Evolutionary conservation across 2,329 filamentous ascomycete genomes (phyloP), one percentile per base, ranked within the genome.

Genomic region (Fusarium sp.): DNA sequence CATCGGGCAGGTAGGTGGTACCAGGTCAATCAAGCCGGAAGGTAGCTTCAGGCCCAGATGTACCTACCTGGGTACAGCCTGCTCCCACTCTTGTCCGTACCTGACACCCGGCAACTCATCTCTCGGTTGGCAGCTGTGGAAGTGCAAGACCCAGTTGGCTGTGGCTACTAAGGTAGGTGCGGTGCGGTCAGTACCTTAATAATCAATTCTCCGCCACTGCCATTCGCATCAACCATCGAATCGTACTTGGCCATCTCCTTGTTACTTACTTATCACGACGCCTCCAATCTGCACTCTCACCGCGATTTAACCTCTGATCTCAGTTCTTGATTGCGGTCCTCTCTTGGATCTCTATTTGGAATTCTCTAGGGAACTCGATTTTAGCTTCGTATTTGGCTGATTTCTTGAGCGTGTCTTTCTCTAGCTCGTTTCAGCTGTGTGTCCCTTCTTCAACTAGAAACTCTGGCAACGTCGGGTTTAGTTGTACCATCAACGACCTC

Each of bases 401-500:
- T 30, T 27, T 18, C n/a, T 34, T 30, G 18, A 43, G 39, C 30
- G 37, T 41, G 50, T 64, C 57, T 32, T 35, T 60, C 39, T 41
- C 57, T 50, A 45, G 41, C 50, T 73, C 45, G 35, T 61, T 61
- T 64, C 56, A 59, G 34, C 39, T 62, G 56, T 41, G 23, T 41
- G 23, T 50, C 45, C 41, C 16, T 39, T 25, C 35, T 39, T 34
- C 35, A 25, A 64, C 39, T 48, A 32, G 43, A 52, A 27, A 27
- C 34, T 39, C 30, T 37, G 20, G 34, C 60, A 54, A 63, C 34
- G 34, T 48, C 32, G 27, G n/a, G 27, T 63, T 30, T 43, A 23
- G 23, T 48, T 41, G 45, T 37, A 32, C 56, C 64, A 30, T 64
- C 62, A 43, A 63, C 57, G 57, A 69, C 59, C 35, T 64, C 60